phyloP scores from a whole-genome alignment of 78 protist genomes.

The Protostelium mycophagum region DNA sequence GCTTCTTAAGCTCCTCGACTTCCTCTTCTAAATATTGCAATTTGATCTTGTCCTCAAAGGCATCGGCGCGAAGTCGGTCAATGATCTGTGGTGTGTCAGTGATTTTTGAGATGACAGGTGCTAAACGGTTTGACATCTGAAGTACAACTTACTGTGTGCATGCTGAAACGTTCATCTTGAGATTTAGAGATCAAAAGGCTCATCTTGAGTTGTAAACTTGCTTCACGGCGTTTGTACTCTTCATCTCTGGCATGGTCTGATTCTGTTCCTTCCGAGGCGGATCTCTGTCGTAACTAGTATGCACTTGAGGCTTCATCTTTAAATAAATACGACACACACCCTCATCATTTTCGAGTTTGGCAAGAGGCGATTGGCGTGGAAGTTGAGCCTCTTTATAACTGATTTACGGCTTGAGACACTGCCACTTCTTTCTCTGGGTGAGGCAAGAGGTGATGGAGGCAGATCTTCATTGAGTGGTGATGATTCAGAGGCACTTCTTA shows the following conservation, averaged over 20 bases:
- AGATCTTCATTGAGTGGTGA: too few species aligned
- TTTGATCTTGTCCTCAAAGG: too few species aligned
- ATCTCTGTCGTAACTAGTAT: neutral
- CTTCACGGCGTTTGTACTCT: neutral
- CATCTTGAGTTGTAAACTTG: neutral
- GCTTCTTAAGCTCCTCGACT: too few species aligned
- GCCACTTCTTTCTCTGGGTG: too few species aligned
- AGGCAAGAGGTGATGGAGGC: too few species aligned
- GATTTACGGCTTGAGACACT: too few species aligned
- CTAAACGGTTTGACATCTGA: neutral
- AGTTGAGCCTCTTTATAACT: neutral
- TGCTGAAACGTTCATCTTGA: neutral
- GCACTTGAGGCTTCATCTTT: neutral
- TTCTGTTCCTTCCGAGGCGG: neutral
- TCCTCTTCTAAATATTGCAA: too few species aligned
- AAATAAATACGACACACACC: neutral
- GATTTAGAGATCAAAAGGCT: neutral
- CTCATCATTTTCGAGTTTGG: neutral
- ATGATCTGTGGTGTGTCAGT: neutral
- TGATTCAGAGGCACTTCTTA: too few species aligned
- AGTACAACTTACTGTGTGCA: neutral
- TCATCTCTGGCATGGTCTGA: neutral
- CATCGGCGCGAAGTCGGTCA: too few species aligned
- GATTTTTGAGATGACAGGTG: neutral
- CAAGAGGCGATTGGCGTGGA: neutral